Percentiles rank a stretch among this genome's conserved stretches.
These are phyloP conservation scores for Ophiostoma angusticollis DNA, from an alignment of 2,329 filamentous ascomycete species.

Conservation along the genomic window DNA sequence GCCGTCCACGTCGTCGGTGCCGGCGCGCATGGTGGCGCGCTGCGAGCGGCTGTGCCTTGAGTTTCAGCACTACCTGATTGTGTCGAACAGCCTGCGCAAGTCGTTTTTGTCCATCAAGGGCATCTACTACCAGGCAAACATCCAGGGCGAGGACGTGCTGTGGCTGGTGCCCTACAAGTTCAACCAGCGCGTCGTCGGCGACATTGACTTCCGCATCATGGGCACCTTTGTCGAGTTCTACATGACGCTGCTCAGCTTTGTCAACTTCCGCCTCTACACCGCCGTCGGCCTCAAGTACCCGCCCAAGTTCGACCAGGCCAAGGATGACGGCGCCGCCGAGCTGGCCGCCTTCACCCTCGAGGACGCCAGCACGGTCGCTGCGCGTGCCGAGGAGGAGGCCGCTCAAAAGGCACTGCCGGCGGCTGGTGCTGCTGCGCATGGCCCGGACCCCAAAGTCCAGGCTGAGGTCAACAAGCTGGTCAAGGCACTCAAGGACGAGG, in stretches of 20 bases:
- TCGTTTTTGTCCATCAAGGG: slow-evolving; percentile 98
- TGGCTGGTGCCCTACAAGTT: slow-evolving; percentile 98
- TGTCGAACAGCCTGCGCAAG: slow-evolving; percentile 81
- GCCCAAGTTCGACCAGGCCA: slow-evolving; percentile 77
- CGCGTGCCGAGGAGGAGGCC: no score
- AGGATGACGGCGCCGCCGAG: slow-evolving; percentile 82
- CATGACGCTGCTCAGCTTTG: slow-evolving; percentile 86
- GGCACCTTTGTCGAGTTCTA: slow-evolving; percentile 98
- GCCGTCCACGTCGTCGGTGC: slow-evolving; percentile 77
- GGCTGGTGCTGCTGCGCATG: slow-evolving; percentile 22
- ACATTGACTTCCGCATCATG: slow-evolving; percentile 98
- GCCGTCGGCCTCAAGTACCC: slow-evolving; percentile 86
- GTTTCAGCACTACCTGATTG: slow-evolving; percentile 96
- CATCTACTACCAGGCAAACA: slow-evolving; percentile 97
- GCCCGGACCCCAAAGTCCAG: slow-evolving; percentile 49
- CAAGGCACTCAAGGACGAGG: slow-evolving; percentile 46
- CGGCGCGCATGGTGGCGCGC: slow-evolving; percentile 86
- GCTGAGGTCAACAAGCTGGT: slow-evolving; percentile 57
- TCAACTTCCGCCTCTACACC: slow-evolving; percentile 93
- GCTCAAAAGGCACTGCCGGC: slow-evolving; percentile 34
- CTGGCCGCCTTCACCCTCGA: slow-evolving; percentile 85
- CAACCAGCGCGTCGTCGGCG: slow-evolving; percentile 83
- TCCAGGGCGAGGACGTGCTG: slow-evolving; percentile 90
- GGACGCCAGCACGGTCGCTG: slow-evolving; percentile 49
- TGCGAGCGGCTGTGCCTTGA: slow-evolving; percentile 90